Conservation (phyloP, 73 alveolate genomes). For the Stentor roeselii region DNA sequence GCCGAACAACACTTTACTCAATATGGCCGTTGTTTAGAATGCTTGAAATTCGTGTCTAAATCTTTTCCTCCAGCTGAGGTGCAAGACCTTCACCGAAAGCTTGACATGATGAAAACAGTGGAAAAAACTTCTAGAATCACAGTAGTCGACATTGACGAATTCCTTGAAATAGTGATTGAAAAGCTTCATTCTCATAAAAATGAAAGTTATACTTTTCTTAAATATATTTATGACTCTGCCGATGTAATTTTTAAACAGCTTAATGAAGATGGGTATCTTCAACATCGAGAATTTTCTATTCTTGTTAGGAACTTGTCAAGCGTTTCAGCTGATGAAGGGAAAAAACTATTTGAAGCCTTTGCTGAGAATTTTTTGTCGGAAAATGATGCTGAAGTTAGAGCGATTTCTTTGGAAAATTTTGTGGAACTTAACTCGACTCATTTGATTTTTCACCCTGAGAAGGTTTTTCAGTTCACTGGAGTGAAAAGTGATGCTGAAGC, state of each 20-base stretch:
- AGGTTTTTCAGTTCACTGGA: neutral
- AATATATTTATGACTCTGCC: conserved; percentile 17
- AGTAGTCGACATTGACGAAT: neutral
- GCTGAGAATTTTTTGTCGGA: conserved; percentile 12
- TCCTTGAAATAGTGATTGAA: neutral
- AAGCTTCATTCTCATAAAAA: neutral
- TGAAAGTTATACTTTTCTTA: neutral
- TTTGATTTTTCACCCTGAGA: neutral
- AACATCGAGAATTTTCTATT: neutral
- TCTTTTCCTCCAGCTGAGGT: neutral
- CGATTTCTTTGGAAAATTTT: conserved; percentile 18
- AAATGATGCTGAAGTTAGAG: conserved; percentile 4
- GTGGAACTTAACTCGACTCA: neutral
- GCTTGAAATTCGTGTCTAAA: neutral
- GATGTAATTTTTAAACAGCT: neutral
- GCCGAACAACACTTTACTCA: conserved; percentile 1
- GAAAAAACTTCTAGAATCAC: neutral
- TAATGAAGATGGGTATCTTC: conserved; percentile 24
- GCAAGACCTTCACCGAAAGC: neutral
- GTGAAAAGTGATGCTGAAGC: conserved; percentile 8
- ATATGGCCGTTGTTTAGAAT: neutral
- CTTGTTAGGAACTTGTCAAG: neutral
- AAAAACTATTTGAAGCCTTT: neutral
- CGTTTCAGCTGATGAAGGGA: neutral
- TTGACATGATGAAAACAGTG: neutral